phyloP scores from a whole-genome alignment of 2,329 filamentous ascomycete species.

The Cordyceps militaris region DNA sequence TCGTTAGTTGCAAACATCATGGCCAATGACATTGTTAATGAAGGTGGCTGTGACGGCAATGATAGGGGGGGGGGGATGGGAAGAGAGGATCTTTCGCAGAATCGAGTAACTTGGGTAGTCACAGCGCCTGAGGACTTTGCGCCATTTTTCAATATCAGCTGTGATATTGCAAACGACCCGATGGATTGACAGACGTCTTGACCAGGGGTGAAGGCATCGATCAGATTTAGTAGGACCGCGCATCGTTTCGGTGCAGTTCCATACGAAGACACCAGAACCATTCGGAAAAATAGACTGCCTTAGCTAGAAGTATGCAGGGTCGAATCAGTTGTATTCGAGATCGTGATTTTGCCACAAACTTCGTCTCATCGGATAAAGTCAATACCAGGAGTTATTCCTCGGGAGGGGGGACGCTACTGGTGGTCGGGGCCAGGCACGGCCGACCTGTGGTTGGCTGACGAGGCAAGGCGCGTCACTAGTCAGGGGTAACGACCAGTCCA shows the following conservation, averaged over 20 bases:
- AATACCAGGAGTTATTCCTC: neutral
- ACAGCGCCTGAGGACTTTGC: neutral
- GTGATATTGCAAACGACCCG: neutral
- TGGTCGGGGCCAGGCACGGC: neutral
- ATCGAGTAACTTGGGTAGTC: neutral
- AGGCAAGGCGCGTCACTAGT: slow-evolving; percentile 6
- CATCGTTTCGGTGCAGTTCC: neutral
- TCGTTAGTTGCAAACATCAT: neutral
- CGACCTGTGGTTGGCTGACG: neutral
- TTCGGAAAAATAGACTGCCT: no score
- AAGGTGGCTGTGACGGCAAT: neutral
- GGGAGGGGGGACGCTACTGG: neutral
- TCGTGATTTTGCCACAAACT: no score
- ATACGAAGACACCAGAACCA: no score
- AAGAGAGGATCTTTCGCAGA: neutral
- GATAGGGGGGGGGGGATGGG: no score
- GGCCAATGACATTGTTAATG: no score
- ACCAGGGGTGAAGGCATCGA: slow-evolving; percentile 21
- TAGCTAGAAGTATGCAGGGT: no score
- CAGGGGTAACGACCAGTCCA: slow-evolving; percentile 2
- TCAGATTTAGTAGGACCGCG: neutral
- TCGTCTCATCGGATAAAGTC: no score
- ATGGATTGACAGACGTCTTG: slow-evolving; percentile 29
- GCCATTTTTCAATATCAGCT: neutral
- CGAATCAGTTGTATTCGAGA: no score